phyloP scores from a whole-genome alignment of 2,329 filamentous ascomycete species.

The Verticillium dahliae region DNA sequence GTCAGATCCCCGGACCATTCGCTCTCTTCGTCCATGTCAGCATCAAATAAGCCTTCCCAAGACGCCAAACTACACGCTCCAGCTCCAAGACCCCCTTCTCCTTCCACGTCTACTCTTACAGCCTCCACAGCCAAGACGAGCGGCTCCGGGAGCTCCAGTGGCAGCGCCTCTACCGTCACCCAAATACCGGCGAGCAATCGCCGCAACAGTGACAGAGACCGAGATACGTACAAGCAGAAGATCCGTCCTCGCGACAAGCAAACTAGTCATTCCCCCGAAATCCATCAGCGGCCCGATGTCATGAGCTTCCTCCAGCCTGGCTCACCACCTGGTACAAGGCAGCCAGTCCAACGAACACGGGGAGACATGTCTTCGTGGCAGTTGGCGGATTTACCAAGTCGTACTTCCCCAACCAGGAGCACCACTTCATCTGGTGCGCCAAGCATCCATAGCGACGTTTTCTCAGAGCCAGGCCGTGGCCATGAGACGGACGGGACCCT shows the following conservation, averaged over 20 bases:
- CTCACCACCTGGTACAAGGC: conserved; percentile 37
- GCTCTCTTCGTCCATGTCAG: neutral
- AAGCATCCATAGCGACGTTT: conserved; percentile 42
- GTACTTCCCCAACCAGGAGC: conserved; percentile 21
- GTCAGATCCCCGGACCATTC: neutral
- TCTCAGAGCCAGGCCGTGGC: conserved; percentile 24
- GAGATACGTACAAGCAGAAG: conserved; percentile 10
- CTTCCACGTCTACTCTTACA: conserved; percentile 23
- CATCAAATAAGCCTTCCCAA: neutral
- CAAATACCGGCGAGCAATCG: conserved; percentile 18
- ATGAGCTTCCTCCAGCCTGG: conserved; percentile 54
- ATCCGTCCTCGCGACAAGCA: conserved; percentile 10
- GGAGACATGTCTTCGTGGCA: conserved; percentile 11
- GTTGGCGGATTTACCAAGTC: conserved; percentile 14
- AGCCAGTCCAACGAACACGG: conserved; percentile 19
- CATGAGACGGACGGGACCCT: conserved; percentile 35
- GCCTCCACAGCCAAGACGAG: conserved; percentile 19
- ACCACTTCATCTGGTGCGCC: conserved; percentile 40
- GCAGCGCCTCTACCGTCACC: conserved; percentile 33
- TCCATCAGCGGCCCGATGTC: conserved; percentile 20
- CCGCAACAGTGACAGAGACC: conserved; percentile 1
- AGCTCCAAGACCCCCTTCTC: conserved; percentile 16
- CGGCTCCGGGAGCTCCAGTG: conserved; percentile 30
- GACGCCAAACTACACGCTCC: neutral
- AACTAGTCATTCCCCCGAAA: conserved; percentile 9